These are phyloP conservation scores for Chaetomium cochliodes DNA, from an alignment of 495 filamentous ascomycete genomes.

Conservation along the genomic window DNA sequence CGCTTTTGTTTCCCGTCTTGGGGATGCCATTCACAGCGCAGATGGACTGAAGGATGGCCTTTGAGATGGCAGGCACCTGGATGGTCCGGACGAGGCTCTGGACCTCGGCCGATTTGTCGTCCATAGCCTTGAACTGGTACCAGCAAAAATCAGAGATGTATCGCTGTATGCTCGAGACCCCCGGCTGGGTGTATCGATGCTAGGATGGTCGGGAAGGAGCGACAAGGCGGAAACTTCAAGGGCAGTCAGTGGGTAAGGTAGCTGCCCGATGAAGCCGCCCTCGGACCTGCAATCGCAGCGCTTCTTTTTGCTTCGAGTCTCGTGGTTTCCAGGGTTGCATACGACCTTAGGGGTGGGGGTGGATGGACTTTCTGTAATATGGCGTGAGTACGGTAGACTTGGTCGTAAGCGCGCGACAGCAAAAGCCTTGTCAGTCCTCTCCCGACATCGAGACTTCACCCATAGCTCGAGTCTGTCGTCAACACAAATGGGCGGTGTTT, in stretches of 20 bases:
- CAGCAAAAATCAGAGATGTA: no score
- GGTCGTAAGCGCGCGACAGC: not conserved
- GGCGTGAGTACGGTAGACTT: not conserved
- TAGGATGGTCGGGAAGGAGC: constrained; percentile 1
- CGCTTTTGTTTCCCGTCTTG: constrained; percentile 76
- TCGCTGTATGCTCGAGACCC: no score
- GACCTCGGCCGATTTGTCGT: constrained; percentile 36
- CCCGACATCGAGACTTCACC: not conserved
- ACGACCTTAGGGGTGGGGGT: not conserved
- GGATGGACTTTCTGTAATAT: not conserved
- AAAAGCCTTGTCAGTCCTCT: not conserved
- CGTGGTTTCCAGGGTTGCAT: not conserved
- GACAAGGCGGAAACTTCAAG: not conserved
- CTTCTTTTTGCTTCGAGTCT: not conserved
- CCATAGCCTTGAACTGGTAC: constrained; percentile 10
- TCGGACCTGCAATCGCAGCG: constrained; percentile 4
- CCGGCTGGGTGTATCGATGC: no score
- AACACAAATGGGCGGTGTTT: constrained; percentile 30
- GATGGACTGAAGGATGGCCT: constrained; percentile 70
- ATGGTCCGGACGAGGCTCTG: constrained; percentile 39
- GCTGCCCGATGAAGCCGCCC: constrained; percentile 12
- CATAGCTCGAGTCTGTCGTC: constrained; percentile 20
- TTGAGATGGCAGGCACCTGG: constrained; percentile 48
- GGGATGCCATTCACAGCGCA: constrained; percentile 65
- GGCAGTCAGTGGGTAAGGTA: not conserved